Evolutionary conservation across 768 basidiomycete genomes (phyloP).

Genomic region (Grammothele lineata): DNA sequence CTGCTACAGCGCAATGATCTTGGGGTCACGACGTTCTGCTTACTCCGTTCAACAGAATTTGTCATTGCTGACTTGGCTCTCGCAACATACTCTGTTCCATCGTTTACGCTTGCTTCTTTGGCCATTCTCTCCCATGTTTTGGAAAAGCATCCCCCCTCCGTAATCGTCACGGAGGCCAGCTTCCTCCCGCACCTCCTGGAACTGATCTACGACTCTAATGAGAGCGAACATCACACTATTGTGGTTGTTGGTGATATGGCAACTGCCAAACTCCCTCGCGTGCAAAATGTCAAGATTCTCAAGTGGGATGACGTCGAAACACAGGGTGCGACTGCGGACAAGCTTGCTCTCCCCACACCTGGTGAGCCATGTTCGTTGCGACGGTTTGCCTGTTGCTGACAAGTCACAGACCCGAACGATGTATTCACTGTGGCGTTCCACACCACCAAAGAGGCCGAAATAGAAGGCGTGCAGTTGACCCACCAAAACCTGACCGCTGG

Average conservation of each 20-base stretch:
- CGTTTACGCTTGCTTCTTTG: constrained; percentile 58
- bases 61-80: constrained; percentile 77
- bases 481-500: constrained; percentile 88
- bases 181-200: constrained; percentile 71
- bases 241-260: constrained; percentile 70
- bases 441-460: too few species aligned
- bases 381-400: too few species aligned
- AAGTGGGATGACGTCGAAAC: constrained; percentile 70
- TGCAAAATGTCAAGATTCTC: constrained; percentile 52
- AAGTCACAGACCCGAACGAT: constrained; percentile 47
- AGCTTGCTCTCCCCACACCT: constrained; percentile 41
- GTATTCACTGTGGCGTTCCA: constrained; percentile 70
- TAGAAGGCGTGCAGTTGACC: constrained; percentile 60
- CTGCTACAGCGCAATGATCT: not conserved
- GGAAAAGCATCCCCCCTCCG: constrained; percentile 63
- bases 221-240: constrained; percentile 47
- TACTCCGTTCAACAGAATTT: constrained; percentile 50
- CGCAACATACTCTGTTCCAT: constrained; percentile 62
- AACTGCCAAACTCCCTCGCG: constrained; percentile 39
- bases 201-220: constrained; percentile 57
- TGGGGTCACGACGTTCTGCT: not conserved
- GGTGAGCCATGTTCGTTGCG: constrained; percentile 37
- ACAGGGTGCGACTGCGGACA: constrained; percentile 51
- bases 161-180: constrained; percentile 65
- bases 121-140: constrained; percentile 61